Conservation (phyloP, 805 yeast species). For the Metschnikowia kunwiensis region DNA sequence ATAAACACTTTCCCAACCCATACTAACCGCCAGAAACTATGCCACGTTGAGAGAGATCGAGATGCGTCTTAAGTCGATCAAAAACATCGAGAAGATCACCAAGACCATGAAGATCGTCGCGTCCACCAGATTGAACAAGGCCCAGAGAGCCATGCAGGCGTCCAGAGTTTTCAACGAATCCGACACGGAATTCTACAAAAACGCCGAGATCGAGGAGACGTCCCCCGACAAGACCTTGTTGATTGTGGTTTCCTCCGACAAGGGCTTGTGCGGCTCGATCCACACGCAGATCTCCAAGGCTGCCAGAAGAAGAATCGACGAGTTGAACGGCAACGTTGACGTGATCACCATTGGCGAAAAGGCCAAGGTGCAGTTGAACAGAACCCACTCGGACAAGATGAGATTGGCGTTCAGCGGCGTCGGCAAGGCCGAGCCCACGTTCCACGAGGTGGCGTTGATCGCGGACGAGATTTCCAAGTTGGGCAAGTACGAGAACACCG, state of each 20-base stretch:
- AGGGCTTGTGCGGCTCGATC: conserved; percentile 98
- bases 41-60: conserved; percentile 99
- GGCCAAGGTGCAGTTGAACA: conserved; percentile 79
- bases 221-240: conserved; percentile 66
- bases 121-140: conserved; percentile 91
- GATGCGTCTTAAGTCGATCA: conserved; percentile 95
- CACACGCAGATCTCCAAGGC: conserved; percentile 93
- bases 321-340: conserved; percentile 63
- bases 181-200: conserved; percentile 72
- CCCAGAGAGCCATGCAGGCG: conserved; percentile 89
- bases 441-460: conserved; percentile 82
- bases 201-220: conserved; percentile 71
- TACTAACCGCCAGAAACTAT: conserved; percentile 67
- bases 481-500: conserved; percentile 71
- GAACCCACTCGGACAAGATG: conserved; percentile 71
- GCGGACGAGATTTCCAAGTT: conserved; percentile 75
- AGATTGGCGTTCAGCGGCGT: conserved; percentile 81
- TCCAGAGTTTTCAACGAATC: conserved; percentile 82
- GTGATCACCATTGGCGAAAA: conserved; percentile 93
- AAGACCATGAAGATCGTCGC: conserved; percentile 99
- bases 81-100: conserved; percentile 98
- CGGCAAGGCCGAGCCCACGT: conserved; percentile 97
- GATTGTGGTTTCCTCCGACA: conserved; percentile 82
- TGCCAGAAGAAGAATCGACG: conserved; percentile 65
- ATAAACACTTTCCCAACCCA: no score